These are phyloP conservation scores for Pichia occidentalis DNA, from an alignment of 805 yeast genomes.

Conservation along the genomic window DNA sequence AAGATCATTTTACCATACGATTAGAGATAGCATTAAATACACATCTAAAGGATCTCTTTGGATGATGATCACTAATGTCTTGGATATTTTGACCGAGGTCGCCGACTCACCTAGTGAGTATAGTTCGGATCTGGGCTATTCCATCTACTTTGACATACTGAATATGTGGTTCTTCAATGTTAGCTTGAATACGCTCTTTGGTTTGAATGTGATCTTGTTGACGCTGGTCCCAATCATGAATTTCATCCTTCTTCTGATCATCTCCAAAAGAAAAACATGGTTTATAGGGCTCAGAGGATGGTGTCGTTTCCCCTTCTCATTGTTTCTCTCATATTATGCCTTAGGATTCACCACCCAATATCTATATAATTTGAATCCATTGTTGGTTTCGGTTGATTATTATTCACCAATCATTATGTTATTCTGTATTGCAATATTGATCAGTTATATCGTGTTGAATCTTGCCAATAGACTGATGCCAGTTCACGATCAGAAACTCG, in stretches of 20 bases:
- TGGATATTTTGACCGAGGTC: slow-evolving; percentile 50
- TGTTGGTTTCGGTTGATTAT: slow-evolving; percentile 45
- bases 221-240: slow-evolving; percentile 49
- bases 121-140: slow-evolving; percentile 28
- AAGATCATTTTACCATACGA: slow-evolving; percentile 77
- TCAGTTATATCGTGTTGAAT: slow-evolving; percentile 53
- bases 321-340: slow-evolving; percentile 37
- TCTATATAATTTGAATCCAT: slow-evolving; percentile 39
- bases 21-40: slow-evolving; percentile 58
- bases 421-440: slow-evolving; percentile 41
- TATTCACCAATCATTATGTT: slow-evolving; percentile 43
- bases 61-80: slow-evolving; percentile 74
- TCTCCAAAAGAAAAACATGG: slow-evolving; percentile 44
- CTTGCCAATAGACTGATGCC: slow-evolving; percentile 39
- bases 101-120: slow-evolving; percentile 26
- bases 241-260: slow-evolving; percentile 40
- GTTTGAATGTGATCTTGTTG: slow-evolving; percentile 47
- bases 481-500: slow-evolving; percentile 53
- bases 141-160: slow-evolving; percentile 60
- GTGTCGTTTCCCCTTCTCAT: slow-evolving; percentile 54
- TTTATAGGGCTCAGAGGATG: slow-evolving; percentile 37
- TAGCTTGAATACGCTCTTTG: slow-evolving; percentile 43
- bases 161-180: slow-evolving; percentile 51
- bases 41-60: slow-evolving; percentile 65
- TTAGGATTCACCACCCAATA: slow-evolving; percentile 34